phyloP scores from a whole-genome alignment of 768 basidiomycete genomes.

The Floccularia luteovirens region DNA sequence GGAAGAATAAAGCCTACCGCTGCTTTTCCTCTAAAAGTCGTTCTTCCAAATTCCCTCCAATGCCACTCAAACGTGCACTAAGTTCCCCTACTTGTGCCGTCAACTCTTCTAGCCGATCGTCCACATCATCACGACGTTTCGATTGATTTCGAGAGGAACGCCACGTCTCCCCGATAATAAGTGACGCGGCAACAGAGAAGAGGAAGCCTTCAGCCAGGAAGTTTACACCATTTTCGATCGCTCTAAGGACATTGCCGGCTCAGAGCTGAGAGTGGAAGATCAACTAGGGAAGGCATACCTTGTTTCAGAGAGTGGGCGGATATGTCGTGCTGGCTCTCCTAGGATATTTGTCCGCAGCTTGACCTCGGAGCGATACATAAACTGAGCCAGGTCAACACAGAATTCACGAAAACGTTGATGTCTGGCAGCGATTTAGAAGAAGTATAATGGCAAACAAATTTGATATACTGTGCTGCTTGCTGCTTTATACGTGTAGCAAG shows the following conservation, averaged over 20 bases:
- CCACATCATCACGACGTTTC: slow-evolving; percentile 64
- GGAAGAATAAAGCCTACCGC: slow-evolving; percentile 26
- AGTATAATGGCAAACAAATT: neutral
- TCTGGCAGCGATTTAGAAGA: slow-evolving; percentile 17
- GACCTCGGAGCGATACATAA: slow-evolving; percentile 68
- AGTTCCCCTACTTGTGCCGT: slow-evolving; percentile 37
- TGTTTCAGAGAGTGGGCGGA: slow-evolving; percentile 73
- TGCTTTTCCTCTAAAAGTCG: slow-evolving; percentile 33
- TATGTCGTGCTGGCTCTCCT: slow-evolving; percentile 64
- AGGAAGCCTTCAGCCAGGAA: slow-evolving; percentile 80
- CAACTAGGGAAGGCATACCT: slow-evolving; percentile 32
- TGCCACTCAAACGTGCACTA: slow-evolving; percentile 27
- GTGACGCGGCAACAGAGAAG: slow-evolving; percentile 63
- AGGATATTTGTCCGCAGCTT: slow-evolving; percentile 68
- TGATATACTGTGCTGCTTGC: slow-evolving; percentile 59
- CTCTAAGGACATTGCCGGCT: slow-evolving; percentile 31
- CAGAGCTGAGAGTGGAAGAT: neutral
- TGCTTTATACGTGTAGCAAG: slow-evolving; percentile 61
- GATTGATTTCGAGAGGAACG: slow-evolving; percentile 63
- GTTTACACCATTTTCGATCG: slow-evolving; percentile 83
- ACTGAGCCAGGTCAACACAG: slow-evolving; percentile 70
- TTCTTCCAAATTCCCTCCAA: slow-evolving; percentile 35
- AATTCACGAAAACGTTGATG: slow-evolving; percentile 66
- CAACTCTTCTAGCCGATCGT: slow-evolving; percentile 63
- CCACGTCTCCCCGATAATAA: slow-evolving; percentile 76